Base-by-base conservation (phyloP, 169 alveolate species). In the Plasmodium inui region DNA sequence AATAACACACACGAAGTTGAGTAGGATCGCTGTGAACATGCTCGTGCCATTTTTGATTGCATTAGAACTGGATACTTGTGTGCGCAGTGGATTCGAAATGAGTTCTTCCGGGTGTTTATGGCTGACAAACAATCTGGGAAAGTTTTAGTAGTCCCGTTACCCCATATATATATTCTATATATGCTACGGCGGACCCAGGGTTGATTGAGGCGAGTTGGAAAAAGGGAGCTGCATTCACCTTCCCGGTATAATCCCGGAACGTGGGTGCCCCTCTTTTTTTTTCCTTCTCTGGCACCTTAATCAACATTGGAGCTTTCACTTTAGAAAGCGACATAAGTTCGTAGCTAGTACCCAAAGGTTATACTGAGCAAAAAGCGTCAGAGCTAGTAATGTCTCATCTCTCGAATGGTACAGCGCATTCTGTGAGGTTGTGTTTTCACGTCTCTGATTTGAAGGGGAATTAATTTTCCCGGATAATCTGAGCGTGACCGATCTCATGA, bases 81-180 rank as follows among this genome's bases (percentile, higher is more conserved):
- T 67, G 76, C 0, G 37, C 76, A 26, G 76, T 50, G 26, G 22
- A 9, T 67, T 67, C 6, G 76, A 67, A 67, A 67, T 67, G 26
- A 67, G 34, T 9, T 67, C 76, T 67, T 14, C 76, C n/a, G 76
- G 7, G 76, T 67, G 37, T 50, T 50, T 67, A 12, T 67, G 76
- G 76, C n/a, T 67, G 32, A 67, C 76, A 67, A 67, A 67, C 76
- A 67, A 67, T 67, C 76, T 67, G 76, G 76, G 37, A 67, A 19
- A 10, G 41, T 67, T 67, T 19, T 67, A 26, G 76, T 67, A 19
- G 37, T 67, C 39, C 12, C 8, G 37, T 67, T 67, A 22, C 37
- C 30, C 30, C n/a, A 67, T 50, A 14, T 50, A 14, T 50, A 50
- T 50, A 6, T 14, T 50, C 12, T 14, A 50, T 50, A 67, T 19